Evolutionary conservation across 306 rosid species (phyloP).

Genomic region (Carpinus viminea): DNA sequence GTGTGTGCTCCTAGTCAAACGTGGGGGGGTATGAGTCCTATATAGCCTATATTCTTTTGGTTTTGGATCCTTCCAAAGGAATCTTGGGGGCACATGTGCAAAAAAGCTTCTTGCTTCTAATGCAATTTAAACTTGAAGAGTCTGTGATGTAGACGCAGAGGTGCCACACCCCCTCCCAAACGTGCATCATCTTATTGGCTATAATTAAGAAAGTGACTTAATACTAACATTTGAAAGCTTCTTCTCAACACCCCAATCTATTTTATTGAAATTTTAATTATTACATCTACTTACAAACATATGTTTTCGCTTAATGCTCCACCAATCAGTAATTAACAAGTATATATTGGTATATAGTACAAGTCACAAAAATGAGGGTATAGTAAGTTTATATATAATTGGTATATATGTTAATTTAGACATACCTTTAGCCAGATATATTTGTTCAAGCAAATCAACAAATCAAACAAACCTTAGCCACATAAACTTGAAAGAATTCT

Average conservation of each 20-base stretch:
- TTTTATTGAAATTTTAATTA: no score
- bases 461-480: no score
- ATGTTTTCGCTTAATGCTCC: neutral
- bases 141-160: slow-evolving; percentile 24
- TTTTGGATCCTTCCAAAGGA: slow-evolving; percentile 41
- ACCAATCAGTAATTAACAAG: neutral
- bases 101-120: slow-evolving; percentile 47
- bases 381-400: no score
- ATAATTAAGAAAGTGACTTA: slow-evolving; percentile 45
- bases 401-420: no score
- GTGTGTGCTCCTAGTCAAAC: slow-evolving; percentile 45
- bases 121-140: slow-evolving; percentile 45
- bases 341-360: no score
- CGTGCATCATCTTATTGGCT: slow-evolving; percentile 37
- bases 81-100: slow-evolving; percentile 37
- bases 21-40: slow-evolving; percentile 19
- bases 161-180: slow-evolving; percentile 32
- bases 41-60: slow-evolving; percentile 20
- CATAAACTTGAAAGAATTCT: no score
- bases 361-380: no score
- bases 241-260: neutral
- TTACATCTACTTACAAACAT: no score
- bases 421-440: no score
- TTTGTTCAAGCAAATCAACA: no score
- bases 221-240: slow-evolving; percentile 31